Conservation (phyloP, 768 basidiomycete species). For the Gelatoporia subvermispora region DNA sequence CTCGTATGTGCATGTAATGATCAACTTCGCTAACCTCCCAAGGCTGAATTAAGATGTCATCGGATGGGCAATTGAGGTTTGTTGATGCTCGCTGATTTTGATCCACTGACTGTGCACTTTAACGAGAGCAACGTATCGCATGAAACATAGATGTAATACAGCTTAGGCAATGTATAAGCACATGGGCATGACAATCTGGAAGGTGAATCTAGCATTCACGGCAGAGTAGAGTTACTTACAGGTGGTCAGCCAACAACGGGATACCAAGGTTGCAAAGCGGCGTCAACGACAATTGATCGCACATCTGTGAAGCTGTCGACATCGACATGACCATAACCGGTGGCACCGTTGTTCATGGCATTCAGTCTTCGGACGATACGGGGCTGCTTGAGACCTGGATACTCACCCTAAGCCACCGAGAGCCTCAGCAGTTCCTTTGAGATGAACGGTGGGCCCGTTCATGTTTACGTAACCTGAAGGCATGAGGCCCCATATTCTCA, state of each 20-base stretch:
- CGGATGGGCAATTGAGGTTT: no score
- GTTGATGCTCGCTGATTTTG: no score
- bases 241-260: neutral
- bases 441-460: constrained; percentile 49
- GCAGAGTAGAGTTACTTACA: no score
- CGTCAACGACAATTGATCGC: constrained; percentile 16
- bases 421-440: constrained; percentile 31
- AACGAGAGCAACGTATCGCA: no score
- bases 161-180: no score
- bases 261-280: constrained; percentile 4
- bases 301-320: constrained; percentile 20
- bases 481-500: neutral
- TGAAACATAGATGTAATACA: no score
- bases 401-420: constrained; percentile 44
- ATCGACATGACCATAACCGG: constrained; percentile 19
- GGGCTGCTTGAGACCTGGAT: neutral
- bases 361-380: neutral
- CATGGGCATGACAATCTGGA: no score
- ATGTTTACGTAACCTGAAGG: constrained; percentile 45
- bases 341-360: constrained; percentile 13
- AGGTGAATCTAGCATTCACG: no score
- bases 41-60: no score
- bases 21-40: no score
- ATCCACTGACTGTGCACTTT: no score
- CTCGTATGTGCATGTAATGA: no score